A percentile compares a stretch with the other conserved stretches of the same genome.
phyloP scores from a whole-genome alignment of 805 yeast species.

The Candida adriatica region DNA sequence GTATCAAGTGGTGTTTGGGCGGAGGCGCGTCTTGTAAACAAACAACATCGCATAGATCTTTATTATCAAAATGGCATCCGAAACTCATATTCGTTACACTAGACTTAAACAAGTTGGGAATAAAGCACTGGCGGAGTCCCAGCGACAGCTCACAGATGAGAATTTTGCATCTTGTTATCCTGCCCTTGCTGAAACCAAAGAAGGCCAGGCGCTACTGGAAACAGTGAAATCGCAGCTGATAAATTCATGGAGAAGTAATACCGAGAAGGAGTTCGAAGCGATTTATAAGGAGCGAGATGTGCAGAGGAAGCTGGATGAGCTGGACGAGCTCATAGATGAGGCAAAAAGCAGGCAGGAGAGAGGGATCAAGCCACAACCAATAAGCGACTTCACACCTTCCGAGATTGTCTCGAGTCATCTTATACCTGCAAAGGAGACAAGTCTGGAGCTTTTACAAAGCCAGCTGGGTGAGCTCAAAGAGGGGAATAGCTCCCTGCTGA shows the following conservation, averaged over 20 bases:
- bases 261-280: conserved; percentile 41
- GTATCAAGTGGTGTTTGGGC: too few species aligned
- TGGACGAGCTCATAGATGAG: conserved; percentile 37
- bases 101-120: conserved; percentile 40
- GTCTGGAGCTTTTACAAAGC: conserved; percentile 9
- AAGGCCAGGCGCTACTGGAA: conserved; percentile 35
- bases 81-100: conserved; percentile 29
- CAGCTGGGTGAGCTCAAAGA: conserved; percentile 11
- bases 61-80: neutral
- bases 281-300: conserved; percentile 41
- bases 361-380: conserved; percentile 5
- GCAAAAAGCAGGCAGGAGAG: conserved; percentile 23
- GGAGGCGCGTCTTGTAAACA: too few species aligned
- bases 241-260: conserved; percentile 37
- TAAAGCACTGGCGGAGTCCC: conserved; percentile 47
- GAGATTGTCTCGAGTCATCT: conserved; percentile 19
- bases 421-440: conserved; percentile 19
- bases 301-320: conserved; percentile 32
- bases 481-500: conserved; percentile 9
- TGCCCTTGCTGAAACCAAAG: conserved; percentile 31
- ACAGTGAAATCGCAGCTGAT: conserved; percentile 41
- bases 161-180: conserved; percentile 48
- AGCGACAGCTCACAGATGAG: conserved; percentile 40
- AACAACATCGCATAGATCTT: neutral
- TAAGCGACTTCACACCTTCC: conserved; percentile 17